These are phyloP conservation scores for Xylariales sp. DNA, from an alignment of 2,329 filamentous ascomycete species.

Conservation along the genomic window DNA sequence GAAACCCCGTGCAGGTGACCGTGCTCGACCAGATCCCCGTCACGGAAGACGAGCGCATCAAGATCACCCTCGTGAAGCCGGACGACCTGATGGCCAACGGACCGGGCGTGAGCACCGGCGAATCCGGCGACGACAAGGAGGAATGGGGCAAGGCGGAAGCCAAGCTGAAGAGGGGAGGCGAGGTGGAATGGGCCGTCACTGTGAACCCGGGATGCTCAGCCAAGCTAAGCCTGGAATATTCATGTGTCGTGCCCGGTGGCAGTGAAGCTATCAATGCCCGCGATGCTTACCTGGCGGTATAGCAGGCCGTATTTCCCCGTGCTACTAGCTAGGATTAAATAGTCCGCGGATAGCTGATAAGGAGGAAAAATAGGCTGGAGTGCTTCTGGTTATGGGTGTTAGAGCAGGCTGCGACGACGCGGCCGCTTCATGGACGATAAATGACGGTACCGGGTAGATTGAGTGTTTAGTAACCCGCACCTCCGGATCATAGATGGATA, in stretches of 20 bases:
- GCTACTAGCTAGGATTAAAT: too few species aligned
- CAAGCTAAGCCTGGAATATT: conserved; percentile 70
- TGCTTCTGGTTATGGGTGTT: neutral
- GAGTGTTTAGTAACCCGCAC: neutral
- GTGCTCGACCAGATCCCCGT: conserved; percentile 72
- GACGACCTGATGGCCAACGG: conserved; percentile 58
- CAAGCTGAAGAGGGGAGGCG: conserved; percentile 65
- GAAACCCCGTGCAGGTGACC: conserved; percentile 58
- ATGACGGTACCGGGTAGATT: neutral
- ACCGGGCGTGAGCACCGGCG: conserved; percentile 53
- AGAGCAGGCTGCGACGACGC: neutral
- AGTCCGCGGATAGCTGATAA: too few species aligned
- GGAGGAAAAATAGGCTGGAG: too few species aligned
- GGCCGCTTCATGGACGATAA: neutral
- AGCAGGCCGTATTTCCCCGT: too few species aligned
- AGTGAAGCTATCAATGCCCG: conserved; percentile 53
- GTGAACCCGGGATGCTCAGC: conserved; percentile 68
- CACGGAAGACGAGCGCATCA: conserved; percentile 69
- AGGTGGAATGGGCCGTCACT: conserved; percentile 68
- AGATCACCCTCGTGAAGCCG: conserved; percentile 63
- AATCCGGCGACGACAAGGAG: conserved; percentile 48
- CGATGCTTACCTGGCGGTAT: too few species aligned
- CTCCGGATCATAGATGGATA: neutral
- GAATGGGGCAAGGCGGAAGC: conserved; percentile 68
- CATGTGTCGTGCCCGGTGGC: conserved; percentile 65